phyloP scores from a whole-genome alignment of 768 basidiomycete genomes.

The Candolleomyces aberdarensis region DNA sequence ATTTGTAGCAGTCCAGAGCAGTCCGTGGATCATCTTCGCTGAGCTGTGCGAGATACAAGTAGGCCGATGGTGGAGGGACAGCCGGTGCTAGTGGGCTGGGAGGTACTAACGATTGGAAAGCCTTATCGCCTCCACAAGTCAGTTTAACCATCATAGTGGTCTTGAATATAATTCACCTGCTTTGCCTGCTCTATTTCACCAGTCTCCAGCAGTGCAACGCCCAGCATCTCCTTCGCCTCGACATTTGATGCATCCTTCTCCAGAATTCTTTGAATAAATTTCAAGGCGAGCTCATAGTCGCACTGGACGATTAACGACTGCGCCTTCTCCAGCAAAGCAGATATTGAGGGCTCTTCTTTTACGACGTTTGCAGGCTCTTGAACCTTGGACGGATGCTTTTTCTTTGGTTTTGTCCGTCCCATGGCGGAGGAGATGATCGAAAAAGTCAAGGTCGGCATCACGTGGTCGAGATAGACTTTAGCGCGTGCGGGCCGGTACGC shows the following conservation, averaged over 20 bases:
- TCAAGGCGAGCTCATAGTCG: conserved; percentile 77
- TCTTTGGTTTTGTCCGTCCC: conserved; percentile 55
- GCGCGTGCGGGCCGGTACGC: background rate
- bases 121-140: conserved; percentile 34
- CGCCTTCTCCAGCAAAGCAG: conserved; percentile 69
- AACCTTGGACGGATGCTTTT: conserved; percentile 35
- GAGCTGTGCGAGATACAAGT: conserved; percentile 88
- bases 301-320: conserved; percentile 81
- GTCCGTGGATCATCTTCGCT: conserved; percentile 70
- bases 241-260: conserved; percentile 59
- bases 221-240: conserved; percentile 78
- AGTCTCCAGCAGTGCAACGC: conserved; percentile 72
- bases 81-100: conserved; percentile 57
- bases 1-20: conserved; percentile 74
- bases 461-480: conserved; percentile 14
- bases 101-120: conserved; percentile 59
- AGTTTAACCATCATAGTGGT: background rate
- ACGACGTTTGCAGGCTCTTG: conserved; percentile 20
- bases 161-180: conserved; percentile 39
- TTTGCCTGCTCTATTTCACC: conserved; percentile 74
- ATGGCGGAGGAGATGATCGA: conserved; percentile 28
- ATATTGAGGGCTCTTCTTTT: conserved; percentile 37
- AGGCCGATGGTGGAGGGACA: conserved; percentile 71
- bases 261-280: conserved; percentile 67
- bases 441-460: conserved; percentile 24